These are phyloP conservation scores for Plectosphaerella sp. DNA, from an alignment of 2,329 filamentous ascomycete genomes.

Conservation along the genomic window DNA sequence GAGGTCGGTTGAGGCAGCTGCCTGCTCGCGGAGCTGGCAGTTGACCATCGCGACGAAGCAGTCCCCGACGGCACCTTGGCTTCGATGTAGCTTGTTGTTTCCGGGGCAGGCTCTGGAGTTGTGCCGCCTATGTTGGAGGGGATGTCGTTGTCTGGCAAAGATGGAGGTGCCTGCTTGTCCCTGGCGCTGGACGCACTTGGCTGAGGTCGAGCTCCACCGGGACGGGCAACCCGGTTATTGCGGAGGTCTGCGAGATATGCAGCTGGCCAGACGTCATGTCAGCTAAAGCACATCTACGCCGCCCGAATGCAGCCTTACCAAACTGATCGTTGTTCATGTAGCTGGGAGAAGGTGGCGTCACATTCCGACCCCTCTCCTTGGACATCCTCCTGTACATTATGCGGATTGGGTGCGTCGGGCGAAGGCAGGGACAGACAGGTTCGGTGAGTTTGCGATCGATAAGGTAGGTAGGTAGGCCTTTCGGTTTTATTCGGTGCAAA, in stretches of 20 bases:
- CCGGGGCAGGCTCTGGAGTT: too few relatives aligned
- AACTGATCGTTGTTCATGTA: conserved; percentile 67
- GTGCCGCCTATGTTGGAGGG: too few relatives aligned
- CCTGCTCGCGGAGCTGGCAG: conserved; percentile 35
- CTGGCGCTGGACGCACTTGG: too few relatives aligned
- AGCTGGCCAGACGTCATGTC: conserved; percentile 6
- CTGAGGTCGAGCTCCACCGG: conserved; percentile 65
- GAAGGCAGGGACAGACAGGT: neutral
- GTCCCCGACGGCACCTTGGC: conserved; percentile 25
- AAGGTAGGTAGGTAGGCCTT: neutral
- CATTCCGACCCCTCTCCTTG: conserved; percentile 42
- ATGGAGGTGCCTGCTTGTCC: too few relatives aligned
- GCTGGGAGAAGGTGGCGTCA: conserved; percentile 55
- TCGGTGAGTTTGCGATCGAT: neutral
- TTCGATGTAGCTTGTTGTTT: too few relatives aligned
- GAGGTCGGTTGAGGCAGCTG: conserved; percentile 46
- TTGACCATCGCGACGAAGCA: conserved; percentile 46
- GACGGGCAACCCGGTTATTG: conserved; percentile 61
- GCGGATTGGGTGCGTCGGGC: neutral
- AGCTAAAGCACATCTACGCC: conserved; percentile 5
- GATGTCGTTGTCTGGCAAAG: too few relatives aligned
- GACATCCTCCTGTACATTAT: conserved; percentile 16
- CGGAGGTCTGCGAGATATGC: conserved; percentile 53
- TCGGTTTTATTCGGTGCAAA: too few relatives aligned
- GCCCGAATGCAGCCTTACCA: conserved; percentile 37